A percentile compares a stretch with the other conserved stretches of the same genome.
phyloP scores from a whole-genome alignment of 345 rosid species.

The Aurinia saxatilis region DNA sequence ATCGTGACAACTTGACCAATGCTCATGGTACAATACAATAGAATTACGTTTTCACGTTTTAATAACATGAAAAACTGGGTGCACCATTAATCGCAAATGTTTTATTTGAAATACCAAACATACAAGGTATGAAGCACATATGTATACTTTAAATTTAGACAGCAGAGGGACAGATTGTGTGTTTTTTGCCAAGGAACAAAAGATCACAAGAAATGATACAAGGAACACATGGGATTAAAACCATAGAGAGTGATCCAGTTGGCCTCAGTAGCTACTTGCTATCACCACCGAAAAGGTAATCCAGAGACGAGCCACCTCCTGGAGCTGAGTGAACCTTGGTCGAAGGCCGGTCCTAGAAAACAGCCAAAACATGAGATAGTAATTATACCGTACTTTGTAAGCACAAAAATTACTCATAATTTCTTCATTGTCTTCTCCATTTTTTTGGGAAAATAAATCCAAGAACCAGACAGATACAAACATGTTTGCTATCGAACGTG shows the following conservation, averaged over 20 bases:
- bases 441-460: not conserved
- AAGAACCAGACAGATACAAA: not conserved
- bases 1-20: too few species aligned
- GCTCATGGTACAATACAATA: too few species aligned
- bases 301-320: conserved; percentile 31
- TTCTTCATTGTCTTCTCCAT: not conserved
- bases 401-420: not conserved
- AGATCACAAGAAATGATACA: too few species aligned
- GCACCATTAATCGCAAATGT: not conserved
- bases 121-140: not conserved
- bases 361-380: not conserved
- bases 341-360: conserved; percentile 43
- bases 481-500: not conserved
- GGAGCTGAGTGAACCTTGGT: conserved; percentile 58
- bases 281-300: conserved; percentile 44
- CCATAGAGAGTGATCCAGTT: not conserved
- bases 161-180: not conserved
- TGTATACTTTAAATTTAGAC: not conserved
- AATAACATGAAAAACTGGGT: too few species aligned
- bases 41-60: too few species aligned
- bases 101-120: not conserved
- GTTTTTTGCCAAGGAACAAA: not conserved
- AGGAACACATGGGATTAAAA: not conserved
- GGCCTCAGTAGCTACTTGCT: conserved; percentile 8
- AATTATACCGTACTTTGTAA: not conserved